Evolutionary conservation across 257 asterid species (phyloP), one percentile per base, ranked within the genome.

Genomic region (Scutellaria barbata): DNA sequence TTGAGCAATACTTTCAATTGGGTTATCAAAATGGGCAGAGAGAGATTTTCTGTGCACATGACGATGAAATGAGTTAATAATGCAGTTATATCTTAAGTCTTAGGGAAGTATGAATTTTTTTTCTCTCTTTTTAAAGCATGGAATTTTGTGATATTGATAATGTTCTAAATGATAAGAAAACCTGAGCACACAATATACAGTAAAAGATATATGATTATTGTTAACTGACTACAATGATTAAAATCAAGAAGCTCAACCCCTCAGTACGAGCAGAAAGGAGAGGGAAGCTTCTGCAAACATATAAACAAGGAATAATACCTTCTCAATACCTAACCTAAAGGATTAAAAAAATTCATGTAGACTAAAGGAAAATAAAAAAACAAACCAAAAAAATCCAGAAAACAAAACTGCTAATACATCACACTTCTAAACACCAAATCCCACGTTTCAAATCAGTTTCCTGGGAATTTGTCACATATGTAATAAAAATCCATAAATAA

Each of bases 351-450:
- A 9, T 9, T 43, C 48, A 8, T 8, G 12, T 2, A 12, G 11
- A 9, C 10, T 10, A n/a, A 9, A 46, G 6, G 52, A 30, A 11
- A 41, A 20, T 33, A 6, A 58, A 55, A 25, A 69, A 59, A 5
- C 12, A 7, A 42, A 7, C 20, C 60, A 14, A 13, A 18, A 13
- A 18, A 4, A 10, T n/a, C 6, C 10, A 17, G 14, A 71, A 64
- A 45, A 41, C 16, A n/a, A 66, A 55, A 45, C 39, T 43, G 50
- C 58, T 55, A 46, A 33, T 12, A 35, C 11, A 48, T 8, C 40
- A 66, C n/a, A 37, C 42, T 50, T 39, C 57, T 20, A 20, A 51
- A n/a, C 13, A 73, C 42, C 71, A 62, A 72, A 40, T 12, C 46
- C 58, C 64, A 53, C 10, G 45, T 46, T 54, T 61, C 22, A 30